Percentiles rank a stretch among this genome's conserved stretches.
These are phyloP conservation scores for Termitomyces sp. DNA, from an alignment of 768 basidiomycete species.

Conservation along the genomic window DNA sequence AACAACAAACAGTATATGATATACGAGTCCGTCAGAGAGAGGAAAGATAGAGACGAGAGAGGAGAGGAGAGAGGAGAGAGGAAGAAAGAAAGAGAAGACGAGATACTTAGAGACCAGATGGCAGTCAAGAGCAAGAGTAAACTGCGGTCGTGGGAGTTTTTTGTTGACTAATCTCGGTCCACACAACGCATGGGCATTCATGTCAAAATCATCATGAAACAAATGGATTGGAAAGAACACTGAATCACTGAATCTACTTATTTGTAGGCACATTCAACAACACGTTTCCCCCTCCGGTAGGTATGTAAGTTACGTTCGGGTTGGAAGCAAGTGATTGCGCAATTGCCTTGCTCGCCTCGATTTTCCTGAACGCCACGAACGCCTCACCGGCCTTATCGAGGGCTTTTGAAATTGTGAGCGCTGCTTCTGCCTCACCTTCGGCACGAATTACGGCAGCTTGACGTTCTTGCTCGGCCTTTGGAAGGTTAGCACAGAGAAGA, in stretches of 20 bases:
- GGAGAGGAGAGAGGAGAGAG: conserved; percentile 39
- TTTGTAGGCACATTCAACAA: conserved; percentile 75
- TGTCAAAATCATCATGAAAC: not conserved
- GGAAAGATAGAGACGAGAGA: conserved; percentile 36
- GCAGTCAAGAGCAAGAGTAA: conserved; percentile 38
- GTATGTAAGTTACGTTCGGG: conserved; percentile 87
- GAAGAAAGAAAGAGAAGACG: conserved; percentile 36
- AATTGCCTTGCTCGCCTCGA: conserved; percentile 98
- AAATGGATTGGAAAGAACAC: not conserved
- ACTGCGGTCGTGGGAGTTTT: conserved; percentile 34
- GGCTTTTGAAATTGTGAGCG: conserved; percentile 84
- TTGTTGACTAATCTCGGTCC: conserved; percentile 20
- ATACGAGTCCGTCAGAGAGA: conserved; percentile 56
- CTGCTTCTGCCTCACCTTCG: conserved; percentile 98
- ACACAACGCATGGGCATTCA: not conserved
- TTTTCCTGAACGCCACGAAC: conserved; percentile 91
- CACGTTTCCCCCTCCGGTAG: conserved; percentile 73
- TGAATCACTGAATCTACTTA: conserved; percentile 23
- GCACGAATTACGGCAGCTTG: conserved; percentile 98
- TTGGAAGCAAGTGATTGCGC: conserved; percentile 76
- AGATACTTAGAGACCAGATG: conserved; percentile 41
- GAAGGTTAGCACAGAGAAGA: conserved; percentile 8
- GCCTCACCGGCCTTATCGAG: conserved; percentile 94
- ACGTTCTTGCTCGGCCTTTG: conserved; percentile 95
- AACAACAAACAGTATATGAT: conserved; percentile 43